Base-by-base conservation (phyloP, 225 moss, liverwort and hornwort genomes). In the Straminergon stramineum region DNA sequence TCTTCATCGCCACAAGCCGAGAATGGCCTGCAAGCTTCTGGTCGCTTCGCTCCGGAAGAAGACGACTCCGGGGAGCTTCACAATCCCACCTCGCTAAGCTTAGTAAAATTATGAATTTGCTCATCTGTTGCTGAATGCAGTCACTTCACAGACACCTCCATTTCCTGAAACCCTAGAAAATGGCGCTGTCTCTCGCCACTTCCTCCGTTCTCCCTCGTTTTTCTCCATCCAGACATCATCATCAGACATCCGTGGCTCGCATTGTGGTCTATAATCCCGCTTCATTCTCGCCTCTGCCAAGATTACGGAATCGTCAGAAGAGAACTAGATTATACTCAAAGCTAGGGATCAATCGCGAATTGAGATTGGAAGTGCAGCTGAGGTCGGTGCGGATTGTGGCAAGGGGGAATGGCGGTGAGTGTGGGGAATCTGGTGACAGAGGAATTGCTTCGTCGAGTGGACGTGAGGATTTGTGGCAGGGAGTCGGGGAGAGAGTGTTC, bases 111-210 rank as follows among this genome's bases (percentile, higher is more conserved):
- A 90, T 86, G 86, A 90, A 58, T 90, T 23, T n/a, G 65, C 82
- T 22, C 66, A 17, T 66, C 75, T 24, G 67, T 82, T 75, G 45
- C 66, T 75, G 82, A 90, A 82, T 90, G 86, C 86, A 35, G 60
- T 43, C 63, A 55, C 27, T 63, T 65, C 27, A 5, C 15, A 39
- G 65, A 75, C 26, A 32, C 11, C 35, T 64, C 23, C 43, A 52
- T 34, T 34, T 52, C 5, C 55, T 26, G 34, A n/a, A 58, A 81
- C 56, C 48, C 14, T 28, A 7, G 4, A 12, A 71, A 56, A 90
- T 90, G 90, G 90, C 90, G 74, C 28, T 90, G 26, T 90, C 90
- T 63, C 90, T 90, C 63, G 90, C 86, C 71, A 81, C 86, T 30
- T 81, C 71, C 37, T 55, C 74, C 34, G 64, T 82, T 86, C 65